phyloP scores from a whole-genome alignment of 306 rosid genomes.

The Phaseolus lunatus region DNA sequence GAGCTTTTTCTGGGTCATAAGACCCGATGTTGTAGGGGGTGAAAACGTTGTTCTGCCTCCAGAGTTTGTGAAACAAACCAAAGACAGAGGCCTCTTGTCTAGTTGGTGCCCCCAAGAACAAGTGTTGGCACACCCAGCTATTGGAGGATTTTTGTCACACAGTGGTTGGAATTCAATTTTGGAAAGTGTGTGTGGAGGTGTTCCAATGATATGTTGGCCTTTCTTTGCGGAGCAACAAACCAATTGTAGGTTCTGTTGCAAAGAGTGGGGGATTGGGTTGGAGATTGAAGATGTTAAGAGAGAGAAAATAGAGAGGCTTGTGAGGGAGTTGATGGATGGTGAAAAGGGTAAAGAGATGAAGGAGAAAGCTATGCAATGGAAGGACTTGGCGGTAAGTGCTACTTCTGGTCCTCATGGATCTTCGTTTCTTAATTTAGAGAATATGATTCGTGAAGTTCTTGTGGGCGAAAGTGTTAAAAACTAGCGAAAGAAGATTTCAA shows the following conservation, averaged over 20 bases:
- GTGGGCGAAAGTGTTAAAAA: background rate
- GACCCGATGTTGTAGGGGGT: conserved; percentile 65
- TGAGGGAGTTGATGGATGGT: conserved; percentile 67
- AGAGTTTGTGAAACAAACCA: conserved; percentile 51
- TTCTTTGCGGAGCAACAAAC: conserved; percentile 80
- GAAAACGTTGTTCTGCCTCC: conserved; percentile 45
- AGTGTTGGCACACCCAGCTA: conserved; percentile 58
- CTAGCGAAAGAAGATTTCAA: background rate
- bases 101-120: conserved; percentile 78
- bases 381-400: conserved; percentile 53
- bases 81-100: conserved; percentile 48
- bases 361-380: conserved; percentile 57
- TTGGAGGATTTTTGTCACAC: conserved; percentile 76
- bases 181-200: conserved; percentile 66
- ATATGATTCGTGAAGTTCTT: conserved; percentile 37
- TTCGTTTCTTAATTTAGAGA: conserved; percentile 47
- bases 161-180: conserved; percentile 81
- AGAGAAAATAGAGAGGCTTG: conserved; percentile 52
- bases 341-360: conserved; percentile 58
- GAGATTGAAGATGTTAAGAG: conserved; percentile 66
- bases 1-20: conserved; percentile 61
- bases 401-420: conserved; percentile 42
- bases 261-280: conserved; percentile 72
- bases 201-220: conserved; percentile 80
- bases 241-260: conserved; percentile 59